A percentile compares a stretch with the other conserved stretches of the same genome.
phyloP scores from a whole-genome alignment of 768 basidiomycete genomes.

The Tephrocybe sp. region DNA sequence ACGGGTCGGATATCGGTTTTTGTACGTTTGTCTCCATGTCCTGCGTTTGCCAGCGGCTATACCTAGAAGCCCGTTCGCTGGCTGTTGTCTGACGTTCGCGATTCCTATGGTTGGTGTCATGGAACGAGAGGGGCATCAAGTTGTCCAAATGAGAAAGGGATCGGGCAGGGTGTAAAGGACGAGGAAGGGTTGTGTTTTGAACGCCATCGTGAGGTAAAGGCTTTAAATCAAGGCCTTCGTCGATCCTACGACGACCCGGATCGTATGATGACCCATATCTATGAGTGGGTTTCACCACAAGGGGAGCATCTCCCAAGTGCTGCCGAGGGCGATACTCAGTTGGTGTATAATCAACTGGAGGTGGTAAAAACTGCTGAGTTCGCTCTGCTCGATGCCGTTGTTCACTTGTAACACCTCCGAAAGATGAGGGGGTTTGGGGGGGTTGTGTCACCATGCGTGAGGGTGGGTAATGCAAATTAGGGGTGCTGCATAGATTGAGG shows the following conservation, averaged over 20 bases:
- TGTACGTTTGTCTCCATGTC: background rate
- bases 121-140: constrained; percentile 15
- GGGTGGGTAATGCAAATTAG: background rate
- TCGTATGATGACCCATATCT: background rate
- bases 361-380: background rate
- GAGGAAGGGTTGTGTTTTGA: background rate
- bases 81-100: constrained; percentile 1
- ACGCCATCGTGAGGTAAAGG: background rate
- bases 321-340: background rate
- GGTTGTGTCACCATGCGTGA: background rate
- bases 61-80: background rate
- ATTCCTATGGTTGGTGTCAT: background rate
- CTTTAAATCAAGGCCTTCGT: background rate
- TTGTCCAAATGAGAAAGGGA: constrained; percentile 16
- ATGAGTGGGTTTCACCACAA: background rate
- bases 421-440: background rate
- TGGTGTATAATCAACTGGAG: background rate
- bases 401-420: background rate
- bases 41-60: background rate
- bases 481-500: background rate
- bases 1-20: background rate
- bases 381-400: background rate
- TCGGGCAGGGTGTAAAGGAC: constrained; percentile 1
- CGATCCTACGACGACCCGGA: background rate
- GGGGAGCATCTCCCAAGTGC: background rate